A percentile compares a stretch with the other conserved stretches of the same genome.
These are phyloP conservation scores for Epichloe gansuensis DNA, from an alignment of 2,329 filamentous ascomycete species.

Conservation along the genomic window DNA sequence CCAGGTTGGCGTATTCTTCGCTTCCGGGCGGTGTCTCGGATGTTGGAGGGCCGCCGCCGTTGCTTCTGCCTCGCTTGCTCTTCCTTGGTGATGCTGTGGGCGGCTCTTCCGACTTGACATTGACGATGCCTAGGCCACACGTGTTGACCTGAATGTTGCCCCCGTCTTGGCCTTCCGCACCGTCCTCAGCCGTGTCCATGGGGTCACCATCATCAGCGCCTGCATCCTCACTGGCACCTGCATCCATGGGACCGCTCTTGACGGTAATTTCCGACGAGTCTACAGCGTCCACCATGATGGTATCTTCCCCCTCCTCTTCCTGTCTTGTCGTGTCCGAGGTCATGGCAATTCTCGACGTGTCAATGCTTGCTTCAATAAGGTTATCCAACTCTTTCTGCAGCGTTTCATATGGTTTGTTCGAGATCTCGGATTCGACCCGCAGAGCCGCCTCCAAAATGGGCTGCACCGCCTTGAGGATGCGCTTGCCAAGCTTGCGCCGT, in stretches of 20 bases:
- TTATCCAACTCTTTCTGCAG: slow-evolving; percentile 62
- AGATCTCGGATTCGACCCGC: slow-evolving; percentile 70
- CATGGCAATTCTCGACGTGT: slow-evolving; percentile 32
- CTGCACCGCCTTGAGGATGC: slow-evolving; percentile 75
- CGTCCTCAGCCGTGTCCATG: slow-evolving; percentile 25
- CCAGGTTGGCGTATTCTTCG: slow-evolving; percentile 28
- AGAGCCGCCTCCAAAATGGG: slow-evolving; percentile 63
- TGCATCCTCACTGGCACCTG: slow-evolving; percentile 12
- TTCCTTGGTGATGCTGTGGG: slow-evolving; percentile 11
- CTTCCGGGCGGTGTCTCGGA: slow-evolving; percentile 35
- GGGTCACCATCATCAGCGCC: slow-evolving; percentile 19
- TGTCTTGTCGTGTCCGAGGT: slow-evolving; percentile 22
- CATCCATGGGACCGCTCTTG: slow-evolving; percentile 16
- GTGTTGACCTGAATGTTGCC: slow-evolving; percentile 36
- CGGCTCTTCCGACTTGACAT: slow-evolving; percentile 7
- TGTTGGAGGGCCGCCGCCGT: slow-evolving; percentile 11
- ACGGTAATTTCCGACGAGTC: slow-evolving; percentile 35
- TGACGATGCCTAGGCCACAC: slow-evolving; percentile 20
- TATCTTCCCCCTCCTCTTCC: slow-evolving; percentile 29
- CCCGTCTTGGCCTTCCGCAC: slow-evolving; percentile 21
- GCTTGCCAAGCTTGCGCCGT: slow-evolving; percentile 72
- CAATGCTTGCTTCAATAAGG: slow-evolving; percentile 57
- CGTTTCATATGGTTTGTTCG: slow-evolving; percentile 53
- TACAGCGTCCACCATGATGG: slow-evolving; percentile 39
- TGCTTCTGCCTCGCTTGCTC: slow-evolving; percentile 13